A percentile compares a stretch with the other conserved stretches of the same genome.
Evolutionary conservation across 352 stramenopile genomes (phyloP).

Genomic region (Globisporangium spiculum): DNA sequence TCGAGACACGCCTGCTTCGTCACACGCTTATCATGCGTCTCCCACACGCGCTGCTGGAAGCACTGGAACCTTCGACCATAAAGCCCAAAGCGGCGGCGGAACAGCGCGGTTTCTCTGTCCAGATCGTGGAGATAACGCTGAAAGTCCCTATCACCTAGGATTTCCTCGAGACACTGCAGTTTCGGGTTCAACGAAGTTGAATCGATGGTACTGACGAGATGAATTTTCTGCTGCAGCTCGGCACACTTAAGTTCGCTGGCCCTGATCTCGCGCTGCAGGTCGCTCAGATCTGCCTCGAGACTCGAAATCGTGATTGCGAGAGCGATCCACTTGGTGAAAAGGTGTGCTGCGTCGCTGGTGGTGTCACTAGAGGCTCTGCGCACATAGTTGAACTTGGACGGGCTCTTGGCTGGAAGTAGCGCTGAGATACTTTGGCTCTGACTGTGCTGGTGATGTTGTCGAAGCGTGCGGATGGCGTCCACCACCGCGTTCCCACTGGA

Average conservation of each 20-base stretch:
- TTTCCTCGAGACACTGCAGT: constrained; percentile 45
- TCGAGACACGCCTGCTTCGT: constrained; percentile 13
- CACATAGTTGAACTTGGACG: constrained; percentile 5
- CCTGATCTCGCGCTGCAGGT: constrained; percentile 27
- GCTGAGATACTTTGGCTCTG: not conserved
- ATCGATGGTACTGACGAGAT: not conserved
- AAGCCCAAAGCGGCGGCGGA: constrained; percentile 32
- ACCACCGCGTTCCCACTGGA: constrained; percentile 5
- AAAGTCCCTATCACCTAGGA: constrained; percentile 45
- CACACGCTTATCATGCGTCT: constrained; percentile 7
- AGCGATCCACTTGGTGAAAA: constrained; percentile 26
- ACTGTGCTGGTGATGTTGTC: constrained; percentile 7
- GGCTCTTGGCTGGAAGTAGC: constrained; percentile 5
- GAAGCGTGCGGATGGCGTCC: constrained; percentile 24
- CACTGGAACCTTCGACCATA: constrained; percentile 25
- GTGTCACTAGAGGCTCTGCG: not conserved
- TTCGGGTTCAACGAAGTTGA: constrained; percentile 31
- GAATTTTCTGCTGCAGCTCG: constrained; percentile 17
- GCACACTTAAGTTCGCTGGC: constrained; percentile 17
- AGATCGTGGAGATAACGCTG: constrained; percentile 42
- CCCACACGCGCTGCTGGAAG: constrained; percentile 25
- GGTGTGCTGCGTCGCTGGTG: not conserved
- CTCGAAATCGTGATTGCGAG: constrained; percentile 17
- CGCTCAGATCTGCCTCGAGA: constrained; percentile 14
- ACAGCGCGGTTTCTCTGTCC: constrained; percentile 29